phyloP scores from a whole-genome alignment of 345 rosid genomes.

The Geranium brycei region DNA sequence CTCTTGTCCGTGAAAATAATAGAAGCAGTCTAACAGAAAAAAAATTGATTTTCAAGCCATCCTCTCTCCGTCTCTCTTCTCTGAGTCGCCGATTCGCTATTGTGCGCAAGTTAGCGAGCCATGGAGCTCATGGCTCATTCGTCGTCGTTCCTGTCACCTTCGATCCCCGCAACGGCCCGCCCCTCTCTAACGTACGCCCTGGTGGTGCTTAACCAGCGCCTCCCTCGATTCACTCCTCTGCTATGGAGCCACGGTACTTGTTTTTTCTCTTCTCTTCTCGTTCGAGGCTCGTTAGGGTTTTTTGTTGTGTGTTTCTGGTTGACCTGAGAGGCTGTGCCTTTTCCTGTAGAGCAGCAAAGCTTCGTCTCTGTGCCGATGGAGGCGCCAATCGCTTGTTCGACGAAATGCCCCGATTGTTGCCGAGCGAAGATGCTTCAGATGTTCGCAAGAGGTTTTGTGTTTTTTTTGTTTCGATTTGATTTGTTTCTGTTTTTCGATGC shows the following conservation, averaged over 20 bases:
- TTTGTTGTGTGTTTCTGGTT: background rate
- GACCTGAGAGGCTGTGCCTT: background rate
- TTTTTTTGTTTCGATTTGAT: background rate
- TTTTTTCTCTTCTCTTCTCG: background rate
- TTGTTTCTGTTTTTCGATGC: background rate
- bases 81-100: background rate
- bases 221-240: conserved; percentile 64
- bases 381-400: conserved; percentile 95
- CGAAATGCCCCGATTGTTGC: conserved; percentile 65
- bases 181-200: conserved; percentile 40
- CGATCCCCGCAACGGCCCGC: conserved; percentile 15
- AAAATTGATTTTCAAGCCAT: too few species aligned
- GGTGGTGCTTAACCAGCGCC: conserved; percentile 58
- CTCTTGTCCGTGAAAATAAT: too few species aligned
- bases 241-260: conserved; percentile 72
- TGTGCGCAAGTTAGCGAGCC: conserved; percentile 4
- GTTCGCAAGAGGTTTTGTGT: conserved; percentile 47
- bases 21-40: too few species aligned
- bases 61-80: background rate
- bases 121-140: conserved; percentile 71
- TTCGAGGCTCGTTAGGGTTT: background rate
- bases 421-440: conserved; percentile 36
- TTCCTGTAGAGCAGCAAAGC: conserved; percentile 48
- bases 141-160: conserved; percentile 60
- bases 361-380: conserved; percentile 90